A percentile compares a stretch with the other conserved stretches of the same genome.
Conservation (phyloP, 805 yeast genomes). For the Jamesozyma spencerorum region DNA sequence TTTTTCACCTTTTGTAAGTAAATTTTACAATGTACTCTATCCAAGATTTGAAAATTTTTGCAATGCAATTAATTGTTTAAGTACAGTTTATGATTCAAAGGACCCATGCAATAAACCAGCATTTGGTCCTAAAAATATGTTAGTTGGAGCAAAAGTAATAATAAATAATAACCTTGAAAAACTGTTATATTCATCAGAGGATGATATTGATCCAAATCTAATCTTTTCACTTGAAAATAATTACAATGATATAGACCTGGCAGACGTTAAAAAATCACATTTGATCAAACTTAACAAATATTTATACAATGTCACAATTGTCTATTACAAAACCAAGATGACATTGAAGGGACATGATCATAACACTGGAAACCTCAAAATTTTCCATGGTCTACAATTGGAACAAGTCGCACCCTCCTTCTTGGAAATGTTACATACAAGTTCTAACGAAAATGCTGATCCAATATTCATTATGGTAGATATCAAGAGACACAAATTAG, state of each 20-base stretch:
- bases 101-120: too few relatives aligned
- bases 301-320: slow-evolving; percentile 30
- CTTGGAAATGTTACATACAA: slow-evolving; percentile 14
- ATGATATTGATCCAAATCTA: too few relatives aligned
- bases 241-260: too few relatives aligned
- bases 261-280: too few relatives aligned
- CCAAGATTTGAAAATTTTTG: slow-evolving; percentile 63
- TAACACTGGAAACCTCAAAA: slow-evolving; percentile 11
- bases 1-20: slow-evolving; percentile 45
- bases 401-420: slow-evolving; percentile 29
- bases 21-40: slow-evolving; percentile 52
- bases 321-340: slow-evolving; percentile 30
- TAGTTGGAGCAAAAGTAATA: neutral
- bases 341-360: slow-evolving; percentile 19
- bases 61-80: slow-evolving; percentile 38
- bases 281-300: slow-evolving; percentile 9
- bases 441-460: neutral
- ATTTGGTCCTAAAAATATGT: neutral
- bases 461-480: slow-evolving; percentile 38
- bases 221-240: too few relatives aligned
- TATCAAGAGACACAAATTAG: slow-evolving; percentile 36
- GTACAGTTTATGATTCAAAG: too few relatives aligned
- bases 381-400: slow-evolving; percentile 20
- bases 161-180: neutral
- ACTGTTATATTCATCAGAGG: neutral